Conservation (phyloP, 805 yeast genomes). For the Metschnikowia henanensis region DNA sequence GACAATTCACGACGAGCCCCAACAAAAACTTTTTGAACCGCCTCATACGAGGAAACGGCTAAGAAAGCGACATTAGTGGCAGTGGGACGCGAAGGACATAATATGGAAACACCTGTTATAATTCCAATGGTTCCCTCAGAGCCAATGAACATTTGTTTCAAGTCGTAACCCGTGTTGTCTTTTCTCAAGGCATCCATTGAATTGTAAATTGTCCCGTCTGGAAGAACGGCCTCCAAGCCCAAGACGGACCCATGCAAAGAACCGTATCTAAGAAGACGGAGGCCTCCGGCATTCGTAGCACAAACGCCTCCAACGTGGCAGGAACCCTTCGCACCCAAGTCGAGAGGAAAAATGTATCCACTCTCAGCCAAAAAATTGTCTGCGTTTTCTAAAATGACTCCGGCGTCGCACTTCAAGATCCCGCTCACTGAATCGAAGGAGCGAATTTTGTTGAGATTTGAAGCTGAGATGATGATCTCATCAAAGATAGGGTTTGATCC, state of each 20-base stretch:
- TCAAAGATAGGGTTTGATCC: constrained; percentile 93
- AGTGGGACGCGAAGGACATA: constrained; percentile 87
- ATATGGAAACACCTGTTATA: constrained; percentile 84
- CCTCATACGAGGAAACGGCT: constrained; percentile 77
- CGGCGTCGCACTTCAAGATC: constrained; percentile 86
- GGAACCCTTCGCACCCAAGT: constrained; percentile 95
- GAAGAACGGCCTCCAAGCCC: constrained; percentile 90
- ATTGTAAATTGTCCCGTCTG: constrained; percentile 80
- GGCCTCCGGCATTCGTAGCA: constrained; percentile 96
- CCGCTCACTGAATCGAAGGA: constrained; percentile 83
- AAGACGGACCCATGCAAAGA: constrained; percentile 89
- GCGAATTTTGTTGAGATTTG: constrained; percentile 73
- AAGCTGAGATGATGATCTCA: constrained; percentile 74
- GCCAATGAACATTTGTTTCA: constrained; percentile 91
- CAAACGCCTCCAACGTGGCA: constrained; percentile 95
- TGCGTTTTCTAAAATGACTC: constrained; percentile 83
- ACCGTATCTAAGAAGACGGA: constrained; percentile 83
- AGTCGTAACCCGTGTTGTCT: constrained; percentile 94
- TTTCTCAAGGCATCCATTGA: constrained; percentile 86
- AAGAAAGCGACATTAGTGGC: constrained; percentile 86
- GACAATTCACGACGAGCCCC: constrained; percentile 76
- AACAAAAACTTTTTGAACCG: constrained; percentile 80
- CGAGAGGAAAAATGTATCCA: constrained; percentile 92
- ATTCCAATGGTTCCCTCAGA: constrained; percentile 92
- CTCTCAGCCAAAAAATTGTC: constrained; percentile 73